Conservation (phyloP, 805 yeast species). For the Candida sithepensis region DNA sequence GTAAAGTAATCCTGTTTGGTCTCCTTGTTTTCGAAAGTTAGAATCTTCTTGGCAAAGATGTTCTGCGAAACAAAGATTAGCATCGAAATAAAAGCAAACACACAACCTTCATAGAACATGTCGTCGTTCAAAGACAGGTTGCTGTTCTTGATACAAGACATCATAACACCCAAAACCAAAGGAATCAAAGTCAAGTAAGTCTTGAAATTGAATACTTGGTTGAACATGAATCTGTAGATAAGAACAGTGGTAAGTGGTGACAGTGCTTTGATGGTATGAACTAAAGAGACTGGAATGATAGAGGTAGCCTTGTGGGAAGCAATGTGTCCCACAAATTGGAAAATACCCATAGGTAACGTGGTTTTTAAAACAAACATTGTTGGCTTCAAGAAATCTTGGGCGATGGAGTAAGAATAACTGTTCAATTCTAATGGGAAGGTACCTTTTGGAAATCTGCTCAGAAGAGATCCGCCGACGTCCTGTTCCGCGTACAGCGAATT, state of each 20-base stretch:
- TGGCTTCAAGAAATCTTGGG: conserved; percentile 48
- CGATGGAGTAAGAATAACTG: conserved; percentile 26
- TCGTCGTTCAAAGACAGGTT: conserved; percentile 21
- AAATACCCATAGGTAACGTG: conserved; percentile 91
- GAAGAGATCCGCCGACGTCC: conserved; percentile 15
- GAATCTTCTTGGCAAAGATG: conserved; percentile 70
- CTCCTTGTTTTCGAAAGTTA: conserved; percentile 43
- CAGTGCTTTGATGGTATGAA: conserved; percentile 89
- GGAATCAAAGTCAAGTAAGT: conserved; percentile 83
- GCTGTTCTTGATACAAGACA: conserved; percentile 56
- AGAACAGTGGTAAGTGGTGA: conserved; percentile 86
- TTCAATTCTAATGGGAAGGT: conserved; percentile 41
- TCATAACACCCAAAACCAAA: conserved; percentile 77
- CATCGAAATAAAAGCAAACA: conserved; percentile 54
- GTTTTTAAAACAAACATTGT: conserved; percentile 49
- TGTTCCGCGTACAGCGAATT: conserved; percentile 27
- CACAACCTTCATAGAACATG: conserved; percentile 38
- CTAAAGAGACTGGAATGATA: conserved; percentile 88
- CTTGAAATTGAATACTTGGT: conserved; percentile 49
- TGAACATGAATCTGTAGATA: conserved; percentile 64
- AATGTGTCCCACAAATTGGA: conserved; percentile 90
- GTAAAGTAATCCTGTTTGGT: conserved; percentile 24
- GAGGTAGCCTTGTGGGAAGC: conserved; percentile 91
- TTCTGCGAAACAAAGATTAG: conserved; percentile 73
- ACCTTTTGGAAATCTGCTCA: conserved; percentile 42